Percentiles rank a stretch among this genome's conserved stretches.
These are phyloP conservation scores for Apiosordaria backusii DNA, from an alignment of 495 filamentous ascomycete genomes.

Conservation along the genomic window DNA sequence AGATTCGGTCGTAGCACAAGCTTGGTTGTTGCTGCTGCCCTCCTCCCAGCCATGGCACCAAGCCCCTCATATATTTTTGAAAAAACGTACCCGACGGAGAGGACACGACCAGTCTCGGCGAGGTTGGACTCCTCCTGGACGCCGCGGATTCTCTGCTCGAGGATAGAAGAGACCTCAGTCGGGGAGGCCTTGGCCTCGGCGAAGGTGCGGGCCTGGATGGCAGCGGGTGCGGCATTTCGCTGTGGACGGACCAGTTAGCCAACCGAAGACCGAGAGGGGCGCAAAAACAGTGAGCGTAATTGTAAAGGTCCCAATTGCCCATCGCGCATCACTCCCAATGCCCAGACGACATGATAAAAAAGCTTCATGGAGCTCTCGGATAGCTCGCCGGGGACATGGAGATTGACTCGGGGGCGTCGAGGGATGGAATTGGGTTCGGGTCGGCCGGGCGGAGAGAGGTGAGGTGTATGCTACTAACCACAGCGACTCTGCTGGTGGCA, in stretches of 20 bases:
- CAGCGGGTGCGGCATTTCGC: slow-evolving; percentile 79
- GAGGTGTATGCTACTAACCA: slow-evolving; percentile 65
- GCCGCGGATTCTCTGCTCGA: slow-evolving; percentile 98
- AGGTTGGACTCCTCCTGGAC: slow-evolving; percentile 93
- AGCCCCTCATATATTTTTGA: slow-evolving; percentile 14
- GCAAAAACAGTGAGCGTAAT: slow-evolving; percentile 37
- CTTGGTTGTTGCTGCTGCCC: slow-evolving; percentile 1
- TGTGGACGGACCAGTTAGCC: slow-evolving; percentile 52
- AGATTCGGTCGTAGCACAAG: not conserved
- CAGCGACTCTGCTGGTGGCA: slow-evolving; percentile 81
- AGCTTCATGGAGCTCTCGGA: slow-evolving; percentile 48
- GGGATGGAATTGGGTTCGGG: slow-evolving; percentile 39
- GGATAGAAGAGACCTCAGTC: slow-evolving; percentile 97
- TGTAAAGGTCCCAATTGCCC: slow-evolving; percentile 35
- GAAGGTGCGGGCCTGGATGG: slow-evolving; percentile 82
- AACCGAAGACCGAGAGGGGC: slow-evolving; percentile 44
- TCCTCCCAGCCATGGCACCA: slow-evolving; percentile 15
- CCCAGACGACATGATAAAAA: slow-evolving; percentile 23
- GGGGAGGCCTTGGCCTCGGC: slow-evolving; percentile 94
- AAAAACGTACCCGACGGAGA: slow-evolving; percentile 92
- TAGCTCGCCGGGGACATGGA: slow-evolving; percentile 32
- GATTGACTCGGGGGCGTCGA: slow-evolving; percentile 27
- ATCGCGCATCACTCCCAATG: slow-evolving; percentile 25
- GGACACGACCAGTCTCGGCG: slow-evolving; percentile 97
- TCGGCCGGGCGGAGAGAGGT: slow-evolving; percentile 36